Conservation (phyloP, 495 filamentous ascomycete species). For the Xylaria cubensis region DNA sequence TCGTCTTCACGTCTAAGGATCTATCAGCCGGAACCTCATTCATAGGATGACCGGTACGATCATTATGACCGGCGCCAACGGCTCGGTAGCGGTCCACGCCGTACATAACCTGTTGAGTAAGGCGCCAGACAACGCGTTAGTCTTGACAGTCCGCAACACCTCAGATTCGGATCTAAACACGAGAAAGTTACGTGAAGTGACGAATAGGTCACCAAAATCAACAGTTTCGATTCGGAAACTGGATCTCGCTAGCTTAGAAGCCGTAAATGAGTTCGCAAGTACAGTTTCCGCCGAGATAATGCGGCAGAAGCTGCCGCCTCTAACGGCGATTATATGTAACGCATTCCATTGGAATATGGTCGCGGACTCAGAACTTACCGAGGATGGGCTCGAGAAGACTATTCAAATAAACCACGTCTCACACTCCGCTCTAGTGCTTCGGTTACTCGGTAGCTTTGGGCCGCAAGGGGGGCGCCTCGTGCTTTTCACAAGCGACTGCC, state of each 20-base stretch:
- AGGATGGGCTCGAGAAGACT: slow-evolving; percentile 51
- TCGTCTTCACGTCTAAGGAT: neutral
- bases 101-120: slow-evolving; percentile 45
- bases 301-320: slow-evolving; percentile 40
- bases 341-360: slow-evolving; percentile 53
- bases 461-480: slow-evolving; percentile 47
- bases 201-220: slow-evolving; percentile 36
- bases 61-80: slow-evolving; percentile 38
- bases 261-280: slow-evolving; percentile 43
- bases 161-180: slow-evolving; percentile 50
- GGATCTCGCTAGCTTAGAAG: slow-evolving; percentile 47
- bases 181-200: slow-evolving; percentile 39
- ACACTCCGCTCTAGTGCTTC: slow-evolving; percentile 51
- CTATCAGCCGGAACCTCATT: neutral
- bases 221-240: slow-evolving; percentile 43
- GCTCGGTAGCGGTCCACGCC: slow-evolving; percentile 51
- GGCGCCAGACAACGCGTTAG: slow-evolving; percentile 43
- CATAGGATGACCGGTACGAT: slow-evolving; percentile 21
- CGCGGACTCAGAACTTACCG: slow-evolving; percentile 45
- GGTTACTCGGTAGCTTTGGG: slow-evolving; percentile 51
- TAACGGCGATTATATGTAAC: slow-evolving; percentile 53
- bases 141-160: slow-evolving; percentile 51
- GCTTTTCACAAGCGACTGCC: slow-evolving; percentile 49
- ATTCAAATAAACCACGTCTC: slow-evolving; percentile 55
- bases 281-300: slow-evolving; percentile 35